Percentiles rank a stretch among this genome's conserved stretches.
Evolutionary conservation across 345 rosid genomes (phyloP).

Genomic region (Hypericum perforatum): DNA sequence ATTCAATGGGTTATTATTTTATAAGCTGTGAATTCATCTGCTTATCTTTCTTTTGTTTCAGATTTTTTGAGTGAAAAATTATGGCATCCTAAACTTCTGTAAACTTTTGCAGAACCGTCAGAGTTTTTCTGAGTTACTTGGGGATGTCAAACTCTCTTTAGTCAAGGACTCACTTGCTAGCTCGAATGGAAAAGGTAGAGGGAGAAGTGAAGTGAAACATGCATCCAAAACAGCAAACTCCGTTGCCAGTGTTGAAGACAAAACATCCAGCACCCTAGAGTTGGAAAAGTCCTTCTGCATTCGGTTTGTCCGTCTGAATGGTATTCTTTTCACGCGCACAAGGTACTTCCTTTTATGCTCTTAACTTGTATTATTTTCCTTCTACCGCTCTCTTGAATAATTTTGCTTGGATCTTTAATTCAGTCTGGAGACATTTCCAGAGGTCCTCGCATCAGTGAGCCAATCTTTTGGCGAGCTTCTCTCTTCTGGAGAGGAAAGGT

Average conservation of each 20-base stretch:
- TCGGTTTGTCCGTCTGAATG: slow-evolving; percentile 79
- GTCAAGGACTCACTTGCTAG: slow-evolving; percentile 32
- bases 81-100: too few species aligned
- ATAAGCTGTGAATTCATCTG: too few species aligned
- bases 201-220: slow-evolving; percentile 40
- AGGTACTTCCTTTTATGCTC: slow-evolving; percentile 36
- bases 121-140: slow-evolving; percentile 47
- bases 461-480: slow-evolving; percentile 53
- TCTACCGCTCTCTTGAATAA: too few species aligned
- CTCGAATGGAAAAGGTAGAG: slow-evolving; percentile 50
- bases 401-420: slow-evolving; percentile 8
- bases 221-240: slow-evolving; percentile 35
- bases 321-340: slow-evolving; percentile 84
- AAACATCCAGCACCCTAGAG: slow-evolving; percentile 31
- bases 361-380: neutral
- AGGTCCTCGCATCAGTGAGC: slow-evolving; percentile 58
- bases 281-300: slow-evolving; percentile 53
- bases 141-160: slow-evolving; percentile 28
- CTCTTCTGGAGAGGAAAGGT: slow-evolving; percentile 52
- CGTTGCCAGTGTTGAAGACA: slow-evolving; percentile 41
- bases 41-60: too few species aligned
- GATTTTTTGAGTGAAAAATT: too few species aligned
- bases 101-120: slow-evolving; percentile 50
- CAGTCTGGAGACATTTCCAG: slow-evolving; percentile 87
- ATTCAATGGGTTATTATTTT: too few species aligned